A percentile compares a stretch with the other conserved stretches of the same genome.
phyloP scores from a whole-genome alignment of 2,329 filamentous ascomycete genomes.

The Ceratocystis cacaofunesta region DNA sequence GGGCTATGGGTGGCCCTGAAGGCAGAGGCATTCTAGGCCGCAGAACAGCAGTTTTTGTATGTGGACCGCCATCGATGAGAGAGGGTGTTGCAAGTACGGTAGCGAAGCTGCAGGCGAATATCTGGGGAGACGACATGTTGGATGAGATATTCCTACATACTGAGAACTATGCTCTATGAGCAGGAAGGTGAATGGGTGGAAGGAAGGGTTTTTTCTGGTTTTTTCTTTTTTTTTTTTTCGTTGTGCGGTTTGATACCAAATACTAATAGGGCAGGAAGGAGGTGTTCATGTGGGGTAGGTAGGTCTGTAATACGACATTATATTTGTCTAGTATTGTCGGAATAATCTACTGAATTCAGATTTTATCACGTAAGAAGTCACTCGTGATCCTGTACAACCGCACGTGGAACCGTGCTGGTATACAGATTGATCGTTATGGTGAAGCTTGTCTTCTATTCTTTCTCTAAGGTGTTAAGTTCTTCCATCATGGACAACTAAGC shows the following conservation, averaged over 20 bases:
- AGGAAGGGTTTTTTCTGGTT: neutral
- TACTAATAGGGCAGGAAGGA: neutral
- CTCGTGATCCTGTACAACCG: too few relatives aligned
- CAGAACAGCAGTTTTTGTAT: constrained; percentile 81
- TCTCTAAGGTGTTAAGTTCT: too few relatives aligned
- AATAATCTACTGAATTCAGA: too few relatives aligned
- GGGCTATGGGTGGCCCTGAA: constrained; percentile 56
- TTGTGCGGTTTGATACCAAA: neutral
- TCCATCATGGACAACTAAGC: too few relatives aligned
- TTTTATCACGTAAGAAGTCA: too few relatives aligned
- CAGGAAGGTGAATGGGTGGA: neutral
- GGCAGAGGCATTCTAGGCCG: constrained; percentile 59
- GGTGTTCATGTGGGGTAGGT: too few relatives aligned
- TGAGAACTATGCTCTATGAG: constrained; percentile 77
- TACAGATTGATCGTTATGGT: too few relatives aligned
- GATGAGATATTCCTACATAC: constrained; percentile 92
- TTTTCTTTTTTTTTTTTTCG: neutral
- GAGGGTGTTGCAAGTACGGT: constrained; percentile 78
- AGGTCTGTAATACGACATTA: too few relatives aligned
- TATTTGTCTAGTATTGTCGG: too few relatives aligned
- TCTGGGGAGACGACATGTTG: constrained; percentile 61
- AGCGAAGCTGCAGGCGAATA: constrained; percentile 64
- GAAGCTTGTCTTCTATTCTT: too few relatives aligned
- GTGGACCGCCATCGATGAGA: constrained; percentile 74
- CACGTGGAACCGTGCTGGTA: too few relatives aligned